Evolutionary conservation across 139 green algal species (phyloP), one percentile per base, ranked within the genome.

Genomic region (Mychonastes homosphaera): DNA sequence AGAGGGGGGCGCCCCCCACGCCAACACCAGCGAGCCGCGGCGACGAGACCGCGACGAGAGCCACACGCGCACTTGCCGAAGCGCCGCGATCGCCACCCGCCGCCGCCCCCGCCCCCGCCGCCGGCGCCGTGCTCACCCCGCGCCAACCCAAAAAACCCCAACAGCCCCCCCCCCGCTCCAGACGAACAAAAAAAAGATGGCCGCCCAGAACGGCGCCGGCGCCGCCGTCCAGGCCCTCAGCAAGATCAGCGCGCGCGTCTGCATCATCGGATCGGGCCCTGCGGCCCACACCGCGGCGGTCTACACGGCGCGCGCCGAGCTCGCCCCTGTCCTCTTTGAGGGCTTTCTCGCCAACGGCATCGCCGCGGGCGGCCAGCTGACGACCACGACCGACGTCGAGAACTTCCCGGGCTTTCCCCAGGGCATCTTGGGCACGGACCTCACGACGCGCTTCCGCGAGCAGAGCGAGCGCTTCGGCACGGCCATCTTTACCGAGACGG

Each of bases 281-380:
- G 87, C 87, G 12, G 87, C 85, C 0, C 87, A 95, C 63, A 95
- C 87, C 3, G 87, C 87, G 15, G 61, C 61, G 8, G 67, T 78
- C 21, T 83, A 83, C 69, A 69, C 65, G 19, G 82, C 80, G 1
- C 65, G 80, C 2, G 75, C 80, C 48, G 86, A 95, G 62, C 70
- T 95, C 30, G 58, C 77, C 16, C 87, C 86, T 13, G 58, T 94
- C 16, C 62, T 95, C 13, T 88, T 95, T 69, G 87, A 93, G 55
- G 85, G 85, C 7, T 81, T 53, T 46, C 70, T 81, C 48, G 72
- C 75, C 3, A 92, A 94, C 53, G 86, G 83, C 41, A 91, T 95
- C 45, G 84, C 83, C 9, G 80, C 79, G 18, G 82, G 80, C 7
- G 82, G 82, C 13, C 80, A 89, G 67, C 74, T 89, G 6, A 89